Evolutionary conservation across 208 protist genomes (phyloP), one percentile per base, ranked within the genome.

Genomic region (Trypanosoma congolense): DNA sequence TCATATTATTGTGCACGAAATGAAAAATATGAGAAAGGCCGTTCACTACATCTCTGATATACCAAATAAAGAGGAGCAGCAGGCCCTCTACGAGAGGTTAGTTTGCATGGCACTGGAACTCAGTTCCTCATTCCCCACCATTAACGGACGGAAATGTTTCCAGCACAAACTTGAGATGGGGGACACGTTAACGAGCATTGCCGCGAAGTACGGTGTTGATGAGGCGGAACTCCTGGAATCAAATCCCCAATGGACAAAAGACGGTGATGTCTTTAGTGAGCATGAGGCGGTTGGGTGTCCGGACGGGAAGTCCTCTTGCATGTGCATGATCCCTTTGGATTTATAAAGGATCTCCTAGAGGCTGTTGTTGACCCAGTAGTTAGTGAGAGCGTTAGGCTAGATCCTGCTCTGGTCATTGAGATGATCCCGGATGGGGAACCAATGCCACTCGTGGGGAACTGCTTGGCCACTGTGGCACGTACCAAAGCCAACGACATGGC

Each of bases 311-410:
- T n/a, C n/a, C n/a, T n/a, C n/a, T 33, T 26, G 29, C 9, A 36
- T 58, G 54, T 81, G 74, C 63, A 41, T 73, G 40, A 77, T 90
- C 22, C 82, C 82, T 3, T 44, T 80, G 9, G 76, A 87, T 51
- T 43, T 87, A 73, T 85, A 29, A 40, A 68, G 31, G 48, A 61
- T 3, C 53, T 90, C 18, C 56, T 90, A 25, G 36, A 56, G 28
- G 68, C 74, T n/a, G 68, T 77, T 48, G 67, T 77, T 12, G 76
- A 87, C 40, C 72, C 75, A n/a, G 51, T 55, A 30, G 72, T 77
- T 59, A 57, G 40, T 31, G 73, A 78, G 24, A 33, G 70, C 55
- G 51, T 72, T 21, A 60, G 70, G 8, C 42, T 87, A 5, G 83
- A 91, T 52, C 63, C 75, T 50, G 53, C 61, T 9, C 73, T 76